phyloP scores from a whole-genome alignment of 2,329 filamentous ascomycete genomes.

The Byssothecium circinans region DNA sequence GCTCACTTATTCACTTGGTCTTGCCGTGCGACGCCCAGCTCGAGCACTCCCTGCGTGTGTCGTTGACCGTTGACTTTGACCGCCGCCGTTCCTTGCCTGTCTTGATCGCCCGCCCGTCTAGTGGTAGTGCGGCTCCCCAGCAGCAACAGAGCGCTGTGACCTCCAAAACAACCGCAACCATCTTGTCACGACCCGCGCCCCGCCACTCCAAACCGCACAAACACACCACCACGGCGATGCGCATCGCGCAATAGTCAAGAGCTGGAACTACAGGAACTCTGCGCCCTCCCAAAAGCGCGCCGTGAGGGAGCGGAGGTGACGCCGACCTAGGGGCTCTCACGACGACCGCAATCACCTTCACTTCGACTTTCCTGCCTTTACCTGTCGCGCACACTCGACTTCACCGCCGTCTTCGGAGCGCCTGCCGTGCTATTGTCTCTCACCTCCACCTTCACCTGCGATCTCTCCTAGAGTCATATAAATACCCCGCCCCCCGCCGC shows the following conservation, averaged over 20 bases:
- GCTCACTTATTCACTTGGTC: conserved; percentile 1
- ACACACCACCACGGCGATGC: conserved; percentile 12
- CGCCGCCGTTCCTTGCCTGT: conserved; percentile 9
- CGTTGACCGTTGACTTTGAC: background rate
- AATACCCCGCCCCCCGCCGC: conserved; percentile 9
- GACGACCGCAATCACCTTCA: conserved; percentile 7
- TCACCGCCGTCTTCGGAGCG: conserved; percentile 2
- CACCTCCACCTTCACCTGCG: conserved; percentile 12
- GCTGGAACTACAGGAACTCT: conserved; percentile 7
- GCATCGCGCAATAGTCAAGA: conserved; percentile 8
- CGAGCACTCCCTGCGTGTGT: conserved; percentile 8
- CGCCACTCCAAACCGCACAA: conserved; percentile 5
- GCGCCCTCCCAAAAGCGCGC: conserved; percentile 8
- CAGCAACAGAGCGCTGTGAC: conserved; percentile 2
- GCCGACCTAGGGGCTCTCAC: conserved; percentile 10
- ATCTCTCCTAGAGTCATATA: conserved; percentile 8
- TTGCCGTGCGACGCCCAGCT: conserved; percentile 2
- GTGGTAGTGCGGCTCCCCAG: no score
- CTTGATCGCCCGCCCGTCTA: no score
- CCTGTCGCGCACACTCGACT: background rate
- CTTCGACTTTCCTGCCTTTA: conserved; percentile 1
- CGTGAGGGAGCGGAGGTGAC: conserved; percentile 7
- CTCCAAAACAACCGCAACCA: conserved; percentile 10
- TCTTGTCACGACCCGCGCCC: conserved; percentile 7
- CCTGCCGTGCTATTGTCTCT: background rate